Evolutionary conservation across 768 basidiomycete species (phyloP), one percentile per base, ranked within the genome.

Genomic region (Cystobasidium ongulense): DNA sequence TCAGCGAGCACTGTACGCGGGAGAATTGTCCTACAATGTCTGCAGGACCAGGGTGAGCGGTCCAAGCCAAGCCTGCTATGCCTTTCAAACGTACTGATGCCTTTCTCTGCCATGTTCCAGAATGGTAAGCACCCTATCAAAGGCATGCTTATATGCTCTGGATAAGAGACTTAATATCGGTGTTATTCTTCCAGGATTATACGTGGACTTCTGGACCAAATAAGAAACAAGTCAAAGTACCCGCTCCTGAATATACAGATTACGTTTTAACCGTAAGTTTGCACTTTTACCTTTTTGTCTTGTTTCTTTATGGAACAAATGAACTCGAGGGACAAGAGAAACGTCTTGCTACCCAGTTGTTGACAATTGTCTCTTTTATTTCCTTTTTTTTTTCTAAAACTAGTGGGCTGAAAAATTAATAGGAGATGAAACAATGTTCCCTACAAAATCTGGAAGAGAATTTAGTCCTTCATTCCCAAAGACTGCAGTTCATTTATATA

Each of bases 211-310:
- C 74, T 3, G 94, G 91, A 79, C 89, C 91, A 78, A 90, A 88
- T 79, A 90, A 92, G 73, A 91, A 92, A 80, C 88, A 89, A 74
- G 88, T 93, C 29, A 84, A 89, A 76, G 85, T 97, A 0, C 88
- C 95, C 0, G 95, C 95, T 17, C 92, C 95, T 5, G 94, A 91
- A 0, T 97, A 97, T 82, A 92, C 97, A 78, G 95, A 97, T 84
- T 95, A 91, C 76, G 95, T 97, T 78, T 92, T 97, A 89, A 92
- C 93, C 25, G 68, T 71, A 59, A 3, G 68, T 59, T 29, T n/a
- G n/a, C 25, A 29, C 36, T 35, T 64, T 64, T 17, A 10, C 63
- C 25, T 59, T 59, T 15, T 46, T 41, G 10, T 52, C 53, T n/a
- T 21, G 41, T 72, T 36, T 7, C 23, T 13, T 15, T 10, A 36